A percentile compares a stretch with the other conserved stretches of the same genome.
phyloP scores from a whole-genome alignment of 2,329 filamentous ascomycete species.

The Ophiostoma ips region DNA sequence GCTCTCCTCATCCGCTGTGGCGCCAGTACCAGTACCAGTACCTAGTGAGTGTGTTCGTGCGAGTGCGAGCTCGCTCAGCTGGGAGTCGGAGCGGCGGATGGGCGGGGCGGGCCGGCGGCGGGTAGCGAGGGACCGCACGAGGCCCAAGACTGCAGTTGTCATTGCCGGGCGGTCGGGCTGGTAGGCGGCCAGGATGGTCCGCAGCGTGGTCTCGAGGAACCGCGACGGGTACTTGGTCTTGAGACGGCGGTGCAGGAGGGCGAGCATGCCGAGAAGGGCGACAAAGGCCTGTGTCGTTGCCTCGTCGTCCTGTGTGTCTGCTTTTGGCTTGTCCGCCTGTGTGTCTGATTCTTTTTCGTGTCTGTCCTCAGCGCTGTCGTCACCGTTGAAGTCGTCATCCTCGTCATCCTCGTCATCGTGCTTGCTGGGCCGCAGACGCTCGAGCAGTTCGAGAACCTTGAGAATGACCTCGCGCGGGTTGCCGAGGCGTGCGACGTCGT shows the following conservation, averaged over 20 bases:
- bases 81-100: constrained; percentile 33
- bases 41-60: background rate
- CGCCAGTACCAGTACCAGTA: too few relatives aligned
- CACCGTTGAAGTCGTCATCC: constrained; percentile 17
- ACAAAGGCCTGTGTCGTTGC: constrained; percentile 11
- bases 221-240: constrained; percentile 65
- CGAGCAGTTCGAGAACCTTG: constrained; percentile 62
- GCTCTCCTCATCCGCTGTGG: too few relatives aligned
- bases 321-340: constrained; percentile 13
- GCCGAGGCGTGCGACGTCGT: constrained; percentile 60
- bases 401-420: constrained; percentile 23
- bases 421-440: constrained; percentile 34
- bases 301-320: constrained; percentile 13
- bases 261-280: constrained; percentile 26
- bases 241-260: constrained; percentile 59
- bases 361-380: constrained; percentile 5
- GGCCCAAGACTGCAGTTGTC: constrained; percentile 55
- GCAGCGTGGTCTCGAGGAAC: constrained; percentile 64
- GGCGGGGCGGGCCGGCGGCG: constrained; percentile 51
- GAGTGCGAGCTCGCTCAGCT: constrained; percentile 3
- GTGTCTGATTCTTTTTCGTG: constrained; percentile 11
- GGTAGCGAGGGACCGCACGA: constrained; percentile 55
- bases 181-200: constrained; percentile 56
- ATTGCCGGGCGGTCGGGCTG: constrained; percentile 49
- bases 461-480: constrained; percentile 73